A percentile compares a stretch with the other conserved stretches of the same genome.
These are phyloP conservation scores for Chytridium lagenaria DNA, from an alignment of 371 early-diverging fungal genomes.

Conservation along the genomic window DNA sequence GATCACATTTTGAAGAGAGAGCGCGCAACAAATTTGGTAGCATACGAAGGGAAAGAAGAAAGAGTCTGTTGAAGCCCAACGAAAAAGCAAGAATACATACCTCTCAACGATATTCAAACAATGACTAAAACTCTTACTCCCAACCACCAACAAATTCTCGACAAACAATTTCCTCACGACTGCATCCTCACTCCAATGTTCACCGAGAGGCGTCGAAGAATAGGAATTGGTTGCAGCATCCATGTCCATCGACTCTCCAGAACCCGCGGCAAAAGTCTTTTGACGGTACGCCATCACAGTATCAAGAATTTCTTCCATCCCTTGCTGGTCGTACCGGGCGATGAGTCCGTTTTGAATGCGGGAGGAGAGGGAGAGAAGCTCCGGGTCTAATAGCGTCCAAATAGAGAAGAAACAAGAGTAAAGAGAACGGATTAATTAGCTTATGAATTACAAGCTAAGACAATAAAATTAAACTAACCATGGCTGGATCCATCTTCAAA, in stretches of 20 bases:
- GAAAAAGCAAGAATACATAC: constrained; percentile 44
- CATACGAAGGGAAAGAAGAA: background rate
- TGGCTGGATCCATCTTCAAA: too few relatives aligned
- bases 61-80: background rate
- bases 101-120: constrained; percentile 88
- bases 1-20: background rate
- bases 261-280: background rate
- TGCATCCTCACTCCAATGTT: constrained; percentile 25
- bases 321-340: constrained; percentile 8
- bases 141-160: constrained; percentile 81
- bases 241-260: constrained; percentile 5
- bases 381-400: constrained; percentile 1
- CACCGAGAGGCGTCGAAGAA: background rate
- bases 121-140: constrained; percentile 93
- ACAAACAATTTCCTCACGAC: constrained; percentile 69
- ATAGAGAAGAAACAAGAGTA: background rate
- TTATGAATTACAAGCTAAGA: too few relatives aligned
- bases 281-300: constrained; percentile 16
- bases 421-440: too few relatives aligned
- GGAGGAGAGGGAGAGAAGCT: constrained; percentile 10
- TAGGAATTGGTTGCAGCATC: constrained; percentile 19
- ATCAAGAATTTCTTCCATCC: constrained; percentile 9
- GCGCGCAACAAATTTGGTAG: too few relatives aligned
- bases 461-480: too few relatives aligned
- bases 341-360: constrained; percentile 4